Evolutionary conservation across 495 filamentous ascomycete species (phyloP), one percentile per base, ranked within the genome.

Genomic region (Peziza echinospora): DNA sequence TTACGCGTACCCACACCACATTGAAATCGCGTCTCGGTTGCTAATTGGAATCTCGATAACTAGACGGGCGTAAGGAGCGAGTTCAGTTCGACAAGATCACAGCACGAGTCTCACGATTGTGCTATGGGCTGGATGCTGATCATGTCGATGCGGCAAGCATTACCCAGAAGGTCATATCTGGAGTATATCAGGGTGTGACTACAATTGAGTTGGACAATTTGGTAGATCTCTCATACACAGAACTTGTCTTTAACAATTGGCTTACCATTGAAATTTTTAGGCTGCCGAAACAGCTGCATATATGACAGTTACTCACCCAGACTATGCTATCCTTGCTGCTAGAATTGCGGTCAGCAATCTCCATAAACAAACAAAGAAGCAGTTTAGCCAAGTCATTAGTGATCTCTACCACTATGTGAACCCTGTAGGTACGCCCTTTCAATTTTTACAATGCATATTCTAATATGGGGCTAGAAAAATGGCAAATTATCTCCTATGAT

Each of bases 51-150:
- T 41, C 22, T 28, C 21, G n/a, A 46, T 8, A 8, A 22, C 41
- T 34, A 96, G 87, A 97, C 71, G 89, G 89, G 66, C 87, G 89
- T 70, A 93, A 96, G 71, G 89, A 97, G 75, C 89, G 89, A 63
- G 89, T 97, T 47, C 89, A 97, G 63, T 97, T 97, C 70, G 89
- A 97, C 70, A 97, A 97, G 68, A 97, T 97, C 72, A 96, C 89
- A 50, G 89, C 89, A 52, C 84, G 89, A 64, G 89, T 97, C 39
- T 97, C 89, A 23, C 73, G 89, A 45, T 74, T 97, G 45, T 97
- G 89, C 71, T 97, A 97, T 63, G 86, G 89, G 48, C 76, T 97
- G 47, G 91, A 97, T 62, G 71, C 78, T 39, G 89, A 94, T 49
- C 89, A 97, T 69, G 82, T 97, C 54, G 89, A 97, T 66, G 84